Evolutionary conservation across 306 rosid genomes (phyloP), one percentile per base, ranked within the genome.

Genomic region (Albizia julibrissin): DNA sequence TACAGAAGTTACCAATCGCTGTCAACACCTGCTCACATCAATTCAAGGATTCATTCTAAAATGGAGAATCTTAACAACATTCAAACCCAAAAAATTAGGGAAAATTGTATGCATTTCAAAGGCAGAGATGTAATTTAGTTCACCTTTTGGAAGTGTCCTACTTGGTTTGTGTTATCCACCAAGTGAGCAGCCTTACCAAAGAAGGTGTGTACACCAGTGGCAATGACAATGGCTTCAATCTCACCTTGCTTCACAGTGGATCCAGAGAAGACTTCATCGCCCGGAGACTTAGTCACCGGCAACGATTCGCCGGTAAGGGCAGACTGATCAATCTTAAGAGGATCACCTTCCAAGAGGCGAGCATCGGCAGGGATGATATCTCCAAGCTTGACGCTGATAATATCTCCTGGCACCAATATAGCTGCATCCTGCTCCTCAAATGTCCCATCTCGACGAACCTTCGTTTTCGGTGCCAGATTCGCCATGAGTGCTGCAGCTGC

Each of bases 401-500:
- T 85, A 26, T 92, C 97, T 84, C 95, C 97, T 0, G 95, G 97
- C 24, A 89, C 95, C 76, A 93, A 82, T 79, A 93, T 88, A 10
- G 90, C 84, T 24, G 97, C 97, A 0, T 91, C 97, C 62, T 89
- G 88, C 83, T 93, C 97, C 0, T 0, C 2, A 93, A 93, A 93
- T 74, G 37, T 85, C 66, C 92, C 92, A 69, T 93, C 94, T 78
- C 97, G 90, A 21, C 91, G 80, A 46, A 92, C 88, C 93, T 91
- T 93, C 33, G 97, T 74, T 86, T 91, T 93, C 56, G 97, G 97
- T 27, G 97, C 97, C 75, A 93, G 97, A 72, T 95, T 95, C 1
- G 97, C 95, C 97, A 93, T 93, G 24, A 93, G 92, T 67, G 97
- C 94, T 44, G 92, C 94, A 24, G 97, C 97, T 44, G 97, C 97